Percentiles rank a stretch among this genome's conserved stretches.
phyloP scores from a whole-genome alignment of 257 asterid genomes.

The Nicotiana knightiana region DNA sequence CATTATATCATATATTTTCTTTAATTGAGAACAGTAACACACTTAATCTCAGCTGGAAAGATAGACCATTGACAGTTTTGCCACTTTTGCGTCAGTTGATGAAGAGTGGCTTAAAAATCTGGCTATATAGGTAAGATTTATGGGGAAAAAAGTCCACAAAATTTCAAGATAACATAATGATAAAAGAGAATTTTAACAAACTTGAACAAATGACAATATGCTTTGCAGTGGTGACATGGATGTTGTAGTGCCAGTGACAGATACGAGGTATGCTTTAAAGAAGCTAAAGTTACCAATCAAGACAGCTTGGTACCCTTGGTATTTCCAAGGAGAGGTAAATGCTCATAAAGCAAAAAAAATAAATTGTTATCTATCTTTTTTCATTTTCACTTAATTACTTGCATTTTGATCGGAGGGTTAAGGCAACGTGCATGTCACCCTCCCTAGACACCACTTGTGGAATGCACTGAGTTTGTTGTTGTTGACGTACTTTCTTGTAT shows the following conservation, averaged over 20 bases:
- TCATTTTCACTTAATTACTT: not conserved
- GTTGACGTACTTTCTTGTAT: too few relatives aligned
- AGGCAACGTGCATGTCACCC: too few relatives aligned
- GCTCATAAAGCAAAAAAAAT: not conserved
- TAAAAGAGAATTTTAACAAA: not conserved
- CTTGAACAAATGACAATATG: not conserved
- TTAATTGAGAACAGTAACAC: not conserved
- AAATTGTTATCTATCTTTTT: not conserved
- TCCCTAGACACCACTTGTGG: too few relatives aligned
- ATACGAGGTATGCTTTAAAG: constrained; percentile 36
- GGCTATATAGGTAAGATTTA: constrained; percentile 20
- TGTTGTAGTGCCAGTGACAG: constrained; percentile 31
- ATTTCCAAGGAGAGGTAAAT: constrained; percentile 27
- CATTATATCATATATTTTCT: not conserved
- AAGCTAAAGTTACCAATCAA: constrained; percentile 24
- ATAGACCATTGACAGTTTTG: constrained; percentile 16
- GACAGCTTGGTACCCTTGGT: constrained; percentile 47
- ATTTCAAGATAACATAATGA: not conserved
- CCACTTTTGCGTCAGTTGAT: constrained; percentile 21
- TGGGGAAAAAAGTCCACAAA: too few relatives aligned
- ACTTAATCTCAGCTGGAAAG: constrained; percentile 12
- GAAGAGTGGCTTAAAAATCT: constrained; percentile 21
- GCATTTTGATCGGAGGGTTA: not conserved
- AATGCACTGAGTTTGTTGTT: too few relatives aligned
- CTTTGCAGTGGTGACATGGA: constrained; percentile 35